These are phyloP conservation scores for Alliaria petiolata DNA, from an alignment of 345 rosid species.

Conservation along the genomic window DNA sequence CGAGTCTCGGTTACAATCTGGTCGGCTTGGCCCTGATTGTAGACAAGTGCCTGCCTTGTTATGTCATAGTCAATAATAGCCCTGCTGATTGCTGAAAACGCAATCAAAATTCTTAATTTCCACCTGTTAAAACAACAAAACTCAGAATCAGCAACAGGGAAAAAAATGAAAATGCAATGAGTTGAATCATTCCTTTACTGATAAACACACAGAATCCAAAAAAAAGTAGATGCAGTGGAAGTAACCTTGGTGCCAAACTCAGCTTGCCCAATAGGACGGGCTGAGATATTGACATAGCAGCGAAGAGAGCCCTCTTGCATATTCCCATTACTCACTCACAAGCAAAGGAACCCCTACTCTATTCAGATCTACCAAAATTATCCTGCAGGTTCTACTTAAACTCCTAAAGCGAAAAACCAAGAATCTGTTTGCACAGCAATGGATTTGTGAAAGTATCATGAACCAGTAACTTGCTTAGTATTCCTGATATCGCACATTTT, in stretches of 20 bases:
- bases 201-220: not conserved
- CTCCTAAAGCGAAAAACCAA: slow-evolving; percentile 4
- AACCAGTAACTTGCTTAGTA: no score
- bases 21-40: slow-evolving; percentile 62
- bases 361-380: slow-evolving; percentile 70
- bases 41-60: slow-evolving; percentile 66
- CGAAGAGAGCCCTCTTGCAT: slow-evolving; percentile 98
- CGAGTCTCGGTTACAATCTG: slow-evolving; percentile 88
- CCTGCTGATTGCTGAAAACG: slow-evolving; percentile 79
- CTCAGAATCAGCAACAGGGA: not conserved
- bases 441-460: no score
- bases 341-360: slow-evolving; percentile 98
- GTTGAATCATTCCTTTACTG: not conserved
- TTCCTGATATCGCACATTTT: no score
- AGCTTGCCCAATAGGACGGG: slow-evolving; percentile 72
- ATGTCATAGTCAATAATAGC: slow-evolving; percentile 95
- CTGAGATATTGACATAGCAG: slow-evolving; percentile 91
- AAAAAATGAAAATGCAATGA: not conserved
- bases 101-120: slow-evolving; percentile 89
- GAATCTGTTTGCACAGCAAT: not conserved
- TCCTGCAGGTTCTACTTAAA: not conserved
- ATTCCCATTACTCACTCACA: slow-evolving; percentile 88
- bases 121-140: slow-evolving; percentile 50
- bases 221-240: not conserved
- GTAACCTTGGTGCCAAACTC: slow-evolving; percentile 91